These are phyloP conservation scores for Pyrenophora tritici-repentis DNA, from an alignment of 2,329 filamentous ascomycete genomes.

Conservation along the genomic window DNA sequence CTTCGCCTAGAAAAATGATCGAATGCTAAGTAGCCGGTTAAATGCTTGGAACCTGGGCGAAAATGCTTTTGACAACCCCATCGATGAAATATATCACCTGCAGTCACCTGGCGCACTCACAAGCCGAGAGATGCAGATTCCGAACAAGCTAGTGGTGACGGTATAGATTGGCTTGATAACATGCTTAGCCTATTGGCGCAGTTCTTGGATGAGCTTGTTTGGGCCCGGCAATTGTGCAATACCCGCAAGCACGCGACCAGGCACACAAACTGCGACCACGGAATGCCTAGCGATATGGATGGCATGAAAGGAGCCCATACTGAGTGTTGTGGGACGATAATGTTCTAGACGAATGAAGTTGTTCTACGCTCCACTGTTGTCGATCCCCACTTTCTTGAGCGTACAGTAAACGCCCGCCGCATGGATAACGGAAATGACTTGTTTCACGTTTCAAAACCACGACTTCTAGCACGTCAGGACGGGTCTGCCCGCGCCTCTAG, in stretches of 20 bases:
- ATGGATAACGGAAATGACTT: constrained; percentile 4
- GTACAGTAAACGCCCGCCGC: not conserved
- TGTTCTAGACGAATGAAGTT: not conserved
- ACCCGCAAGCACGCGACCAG: constrained; percentile 2
- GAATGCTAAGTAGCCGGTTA: constrained; percentile 32
- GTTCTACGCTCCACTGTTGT: constrained; percentile 4
- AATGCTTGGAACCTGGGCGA: constrained; percentile 26
- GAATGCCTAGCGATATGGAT: not conserved
- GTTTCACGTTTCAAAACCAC: constrained; percentile 9
- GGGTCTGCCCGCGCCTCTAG: constrained; percentile 4
- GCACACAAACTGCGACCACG: not conserved
- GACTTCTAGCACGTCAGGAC: not conserved
- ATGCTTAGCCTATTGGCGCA: constrained; percentile 17
- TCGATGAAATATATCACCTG: constrained; percentile 4
- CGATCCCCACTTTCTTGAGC: not conserved
- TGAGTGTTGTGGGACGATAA: not conserved
- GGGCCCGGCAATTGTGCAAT: constrained; percentile 5
- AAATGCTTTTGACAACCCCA: constrained; percentile 25
- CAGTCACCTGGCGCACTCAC: constrained; percentile 13
- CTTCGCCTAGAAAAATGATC: not conserved
- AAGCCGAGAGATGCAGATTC: constrained; percentile 17
- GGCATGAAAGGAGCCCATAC: not conserved
- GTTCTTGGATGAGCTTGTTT: constrained; percentile 23
- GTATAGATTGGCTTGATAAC: constrained; percentile 18
- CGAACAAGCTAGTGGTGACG: constrained; percentile 16